phyloP scores from a whole-genome alignment of 805 yeast genomes.

The Myxozyma lipomycoides region DNA sequence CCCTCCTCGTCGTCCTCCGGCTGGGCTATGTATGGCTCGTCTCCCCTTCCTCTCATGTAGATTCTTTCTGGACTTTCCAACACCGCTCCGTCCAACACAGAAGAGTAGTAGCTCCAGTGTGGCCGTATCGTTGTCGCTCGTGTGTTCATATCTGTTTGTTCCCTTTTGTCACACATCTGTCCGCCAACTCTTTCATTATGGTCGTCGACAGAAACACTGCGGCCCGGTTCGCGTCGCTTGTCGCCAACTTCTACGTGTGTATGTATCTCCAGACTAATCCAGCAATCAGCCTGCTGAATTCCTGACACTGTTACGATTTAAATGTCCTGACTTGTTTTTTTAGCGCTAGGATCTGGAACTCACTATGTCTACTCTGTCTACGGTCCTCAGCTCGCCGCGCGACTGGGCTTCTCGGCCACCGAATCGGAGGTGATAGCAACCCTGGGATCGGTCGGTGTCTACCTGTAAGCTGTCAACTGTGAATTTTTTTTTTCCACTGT shows the following conservation, averaged over 20 bases:
- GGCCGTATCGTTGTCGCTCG: too few species aligned
- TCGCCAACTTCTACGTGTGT: constrained; percentile 27
- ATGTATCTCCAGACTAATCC: constrained; percentile 1
- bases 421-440: constrained; percentile 63
- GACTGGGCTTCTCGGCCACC: constrained; percentile 56
- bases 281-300: neutral
- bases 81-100: too few species aligned
- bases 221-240: constrained; percentile 22
- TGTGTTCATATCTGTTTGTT: too few species aligned
- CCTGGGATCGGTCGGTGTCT: constrained; percentile 60
- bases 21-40: too few species aligned
- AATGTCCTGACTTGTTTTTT: neutral
- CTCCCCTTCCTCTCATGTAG: too few species aligned
- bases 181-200: too few species aligned
- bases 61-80: too few species aligned
- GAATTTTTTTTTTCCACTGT: neutral
- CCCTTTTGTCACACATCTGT: too few species aligned
- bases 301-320: neutral
- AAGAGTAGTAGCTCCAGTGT: too few species aligned
- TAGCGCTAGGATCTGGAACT: constrained; percentile 50
- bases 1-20: too few species aligned
- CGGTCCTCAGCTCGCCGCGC: constrained; percentile 68
- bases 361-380: constrained; percentile 70
- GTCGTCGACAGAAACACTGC: neutral
- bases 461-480: constrained; percentile 38